phyloP scores from a whole-genome alignment of 768 basidiomycete genomes.

The Sarcomyxa edulis region DNA sequence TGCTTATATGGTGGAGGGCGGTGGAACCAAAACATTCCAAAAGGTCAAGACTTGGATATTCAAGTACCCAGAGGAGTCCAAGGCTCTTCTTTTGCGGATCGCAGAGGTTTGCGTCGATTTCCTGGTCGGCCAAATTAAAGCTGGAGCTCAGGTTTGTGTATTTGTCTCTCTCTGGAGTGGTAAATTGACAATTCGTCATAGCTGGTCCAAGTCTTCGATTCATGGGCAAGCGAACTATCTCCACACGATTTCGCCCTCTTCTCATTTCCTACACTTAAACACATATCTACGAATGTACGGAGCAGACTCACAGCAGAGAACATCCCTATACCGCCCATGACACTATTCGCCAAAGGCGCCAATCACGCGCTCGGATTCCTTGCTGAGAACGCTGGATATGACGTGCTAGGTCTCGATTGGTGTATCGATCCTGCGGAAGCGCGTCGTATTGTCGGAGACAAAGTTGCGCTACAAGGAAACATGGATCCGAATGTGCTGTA shows the following conservation, averaged over 20 bases:
- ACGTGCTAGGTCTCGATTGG: conserved; percentile 92
- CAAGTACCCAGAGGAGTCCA: conserved; percentile 81
- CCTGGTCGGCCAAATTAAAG: conserved; percentile 87
- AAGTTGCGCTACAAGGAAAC: conserved; percentile 85
- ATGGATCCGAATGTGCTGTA: conserved; percentile 86
- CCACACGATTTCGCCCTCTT: conserved; percentile 82
- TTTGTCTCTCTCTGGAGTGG: not conserved
- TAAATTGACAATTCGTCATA: conserved; percentile 24
- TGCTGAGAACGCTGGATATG: conserved; percentile 67
- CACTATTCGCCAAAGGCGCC: conserved; percentile 93
- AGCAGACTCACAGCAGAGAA: conserved; percentile 44
- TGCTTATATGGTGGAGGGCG: conserved; percentile 98
- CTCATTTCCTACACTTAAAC: conserved; percentile 72
- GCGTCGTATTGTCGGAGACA: conserved; percentile 51
- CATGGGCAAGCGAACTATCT: conserved; percentile 90
- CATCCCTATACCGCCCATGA: conserved; percentile 70
- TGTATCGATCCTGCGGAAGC: conserved; percentile 74
- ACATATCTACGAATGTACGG: conserved; percentile 70
- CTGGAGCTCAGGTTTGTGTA: conserved; percentile 89
- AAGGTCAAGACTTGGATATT: conserved; percentile 95
- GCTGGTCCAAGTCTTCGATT: conserved; percentile 97
- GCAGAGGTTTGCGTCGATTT: conserved; percentile 89
- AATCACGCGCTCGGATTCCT: conserved; percentile 62
- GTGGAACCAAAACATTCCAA: conserved; percentile 83
- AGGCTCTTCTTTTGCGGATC: conserved; percentile 68